Conservation (phyloP, 2,329 filamentous ascomycete genomes). For the Clonostachys solani region DNA sequence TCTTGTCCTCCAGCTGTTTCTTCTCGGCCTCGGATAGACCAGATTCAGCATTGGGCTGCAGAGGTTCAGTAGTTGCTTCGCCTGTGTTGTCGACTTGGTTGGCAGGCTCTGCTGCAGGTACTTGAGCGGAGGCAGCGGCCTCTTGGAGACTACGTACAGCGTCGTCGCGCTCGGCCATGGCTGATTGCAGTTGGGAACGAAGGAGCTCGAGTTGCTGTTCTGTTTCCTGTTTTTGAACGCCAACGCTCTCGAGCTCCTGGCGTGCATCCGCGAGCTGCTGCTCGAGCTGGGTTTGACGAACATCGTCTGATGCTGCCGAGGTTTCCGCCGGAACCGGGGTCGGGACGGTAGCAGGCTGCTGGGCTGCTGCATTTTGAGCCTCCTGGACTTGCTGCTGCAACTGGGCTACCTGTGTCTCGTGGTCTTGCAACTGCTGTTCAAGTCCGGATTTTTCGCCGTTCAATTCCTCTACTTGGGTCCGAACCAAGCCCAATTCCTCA, state of each 20-base stretch:
- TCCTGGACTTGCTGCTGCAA: slow-evolving; percentile 29
- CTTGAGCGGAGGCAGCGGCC: slow-evolving; percentile 17
- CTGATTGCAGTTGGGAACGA: slow-evolving; percentile 55
- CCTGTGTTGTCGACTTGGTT: background rate
- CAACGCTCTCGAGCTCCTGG: slow-evolving; percentile 62
- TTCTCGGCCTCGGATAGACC: slow-evolving; percentile 52
- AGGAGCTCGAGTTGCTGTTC: slow-evolving; percentile 56
- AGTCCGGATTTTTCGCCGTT: slow-evolving; percentile 25
- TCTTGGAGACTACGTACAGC: slow-evolving; percentile 38
- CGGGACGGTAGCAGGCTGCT: slow-evolving; percentile 26
- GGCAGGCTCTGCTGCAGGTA: slow-evolving; percentile 11
- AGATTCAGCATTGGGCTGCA: slow-evolving; percentile 4
- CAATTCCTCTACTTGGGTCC: slow-evolving; percentile 24
- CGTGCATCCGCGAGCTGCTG: slow-evolving; percentile 42
- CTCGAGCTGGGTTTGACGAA: slow-evolving; percentile 28
- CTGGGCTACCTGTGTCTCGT: slow-evolving; percentile 34
- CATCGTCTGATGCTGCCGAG: slow-evolving; percentile 13
- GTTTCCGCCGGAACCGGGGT: slow-evolving; percentile 37
- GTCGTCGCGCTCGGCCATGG: slow-evolving; percentile 61
- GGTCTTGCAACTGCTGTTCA: slow-evolving; percentile 36
- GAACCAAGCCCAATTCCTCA: slow-evolving; percentile 50
- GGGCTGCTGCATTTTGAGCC: slow-evolving; percentile 16
- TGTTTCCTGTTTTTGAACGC: slow-evolving; percentile 63
- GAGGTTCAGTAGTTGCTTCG: slow-evolving; percentile 10
- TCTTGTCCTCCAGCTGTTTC: slow-evolving; percentile 56